Base-by-base conservation (phyloP, 1,284 basidiomycete species). In the Chondrostereum purpureum region DNA sequence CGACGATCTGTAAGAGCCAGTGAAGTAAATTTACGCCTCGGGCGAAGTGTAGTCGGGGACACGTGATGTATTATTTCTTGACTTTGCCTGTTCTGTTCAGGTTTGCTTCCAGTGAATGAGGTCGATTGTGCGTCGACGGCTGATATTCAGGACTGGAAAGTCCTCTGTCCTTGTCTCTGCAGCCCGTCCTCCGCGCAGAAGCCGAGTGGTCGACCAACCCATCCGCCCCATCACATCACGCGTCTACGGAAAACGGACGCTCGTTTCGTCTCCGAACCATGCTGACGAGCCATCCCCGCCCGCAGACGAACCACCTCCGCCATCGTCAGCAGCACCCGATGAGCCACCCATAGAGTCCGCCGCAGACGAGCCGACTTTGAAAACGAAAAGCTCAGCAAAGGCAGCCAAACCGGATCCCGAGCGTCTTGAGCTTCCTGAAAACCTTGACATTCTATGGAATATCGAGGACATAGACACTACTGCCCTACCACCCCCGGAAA, bases 401-500 rank as follows among this genome's bases (percentile, higher is more conserved):
- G n/a, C 8, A n/a, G 8, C 27, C n/a, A 31, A 61, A 16, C 46
- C 43, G 50, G 37, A 49, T 22, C 54, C 39, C 13, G 39, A 41
- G 21, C 3, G n/a, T 22, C 3, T 24, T n/a, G 39, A 41, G 5
- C n/a, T 41, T 13, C 39, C 39, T 13, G 5, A 21, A 19, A 22
- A 41, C 39, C 19, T 39, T 12, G 37, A 39, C 11, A 41, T 41
- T n/a, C 17, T 41, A 21, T 41, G 39, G 39, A 21, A 13, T 21
- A 18, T 21, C n/a, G 3, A 21, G 3, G 37, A 18, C 13, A 21
- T 19, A 21, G 18, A 27, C 52, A 45, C 55, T 4, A 53, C 52
- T 35, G 58, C 53, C 14, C 50, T 72, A 22, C 72, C 70, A 5
- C 70, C 70, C 6, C 63, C 64, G 5, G 65, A 72, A 45, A 24